These are phyloP conservation scores for Amauroascus verrucosus DNA, from an alignment of 2,329 filamentous ascomycete genomes.

Conservation along the genomic window DNA sequence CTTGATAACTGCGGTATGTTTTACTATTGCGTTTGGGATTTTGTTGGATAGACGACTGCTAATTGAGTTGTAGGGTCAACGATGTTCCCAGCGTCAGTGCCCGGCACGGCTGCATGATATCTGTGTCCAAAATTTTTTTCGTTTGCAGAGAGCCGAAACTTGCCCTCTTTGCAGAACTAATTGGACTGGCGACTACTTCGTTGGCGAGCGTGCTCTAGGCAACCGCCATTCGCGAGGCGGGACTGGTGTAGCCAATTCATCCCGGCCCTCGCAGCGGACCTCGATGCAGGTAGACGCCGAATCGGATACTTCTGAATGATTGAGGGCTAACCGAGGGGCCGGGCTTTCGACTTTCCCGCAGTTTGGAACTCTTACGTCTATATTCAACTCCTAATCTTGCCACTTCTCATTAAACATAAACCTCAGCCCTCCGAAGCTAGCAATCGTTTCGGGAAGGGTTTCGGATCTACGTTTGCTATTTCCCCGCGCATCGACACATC, in stretches of 20 bases:
- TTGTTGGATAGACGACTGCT: not conserved
- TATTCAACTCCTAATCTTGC: no score
- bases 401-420: no score
- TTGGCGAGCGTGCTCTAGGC: conserved; percentile 43
- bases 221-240: not conserved
- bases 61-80: conserved; percentile 48
- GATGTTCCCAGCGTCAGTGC: conserved; percentile 62
- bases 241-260: not conserved
- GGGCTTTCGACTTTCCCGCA: not conserved
- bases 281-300: not conserved
- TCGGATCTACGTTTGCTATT: no score
- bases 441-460: no score
- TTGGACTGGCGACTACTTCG: conserved; percentile 44
- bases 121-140: conserved; percentile 65
- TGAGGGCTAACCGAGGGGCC: no score
- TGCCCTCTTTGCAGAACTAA: conserved; percentile 51
- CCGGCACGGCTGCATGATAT: conserved; percentile 62
- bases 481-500: no score
- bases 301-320: not conserved
- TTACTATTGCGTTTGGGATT: not conserved
- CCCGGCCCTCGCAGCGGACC: not conserved
- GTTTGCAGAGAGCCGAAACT: conserved; percentile 49
- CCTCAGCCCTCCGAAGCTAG: no score
- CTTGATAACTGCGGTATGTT: conserved; percentile 60
- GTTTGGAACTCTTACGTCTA: not conserved